These are phyloP conservation scores for Saccharata proteae DNA, from an alignment of 2,329 filamentous ascomycete genomes.

Conservation along the genomic window DNA sequence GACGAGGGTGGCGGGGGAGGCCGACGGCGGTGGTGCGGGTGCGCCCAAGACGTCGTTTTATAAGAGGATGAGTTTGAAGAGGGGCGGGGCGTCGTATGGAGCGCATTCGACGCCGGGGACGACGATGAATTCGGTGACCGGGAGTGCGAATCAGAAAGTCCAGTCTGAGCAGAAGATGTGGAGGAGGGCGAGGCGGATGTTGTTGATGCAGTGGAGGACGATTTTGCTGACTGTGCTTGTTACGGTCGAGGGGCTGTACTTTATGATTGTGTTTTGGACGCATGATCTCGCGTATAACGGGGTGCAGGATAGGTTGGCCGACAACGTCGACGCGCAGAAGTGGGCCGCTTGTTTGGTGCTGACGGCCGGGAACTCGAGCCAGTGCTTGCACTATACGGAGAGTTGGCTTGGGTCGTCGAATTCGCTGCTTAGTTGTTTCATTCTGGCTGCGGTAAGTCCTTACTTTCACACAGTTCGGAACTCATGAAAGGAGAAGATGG, in stretches of 20 bases:
- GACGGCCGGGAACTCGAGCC: constrained; percentile 13
- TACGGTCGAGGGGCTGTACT: constrained; percentile 16
- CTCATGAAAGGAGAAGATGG: not conserved
- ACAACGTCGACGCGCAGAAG: constrained; percentile 14
- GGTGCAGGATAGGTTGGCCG: constrained; percentile 13
- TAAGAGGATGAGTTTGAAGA: not conserved
- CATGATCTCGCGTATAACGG: constrained; percentile 16
- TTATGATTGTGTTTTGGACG: constrained; percentile 19
- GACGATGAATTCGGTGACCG: not conserved
- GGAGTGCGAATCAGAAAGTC: not conserved
- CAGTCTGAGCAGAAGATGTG: constrained; percentile 12
- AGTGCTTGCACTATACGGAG: constrained; percentile 16
- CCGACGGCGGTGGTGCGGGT: not conserved
- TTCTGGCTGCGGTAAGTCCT: constrained; percentile 17
- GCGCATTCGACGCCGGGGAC: no score
- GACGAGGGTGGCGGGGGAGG: not conserved
- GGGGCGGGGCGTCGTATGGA: not conserved
- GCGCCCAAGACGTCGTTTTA: not conserved
- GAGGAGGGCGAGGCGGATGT: constrained; percentile 14
- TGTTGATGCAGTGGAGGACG: constrained; percentile 20
- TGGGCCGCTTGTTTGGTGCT: constrained; percentile 17
- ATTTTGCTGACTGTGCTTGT: constrained; percentile 16
- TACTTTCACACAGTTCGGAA: no score
- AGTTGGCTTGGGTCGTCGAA: constrained; percentile 13
- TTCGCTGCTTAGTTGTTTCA: constrained; percentile 14